Evolutionary conservation across 2,329 filamentous ascomycete genomes (phyloP), one percentile per base, ranked within the genome.

Genomic region (Penicillium sp.): DNA sequence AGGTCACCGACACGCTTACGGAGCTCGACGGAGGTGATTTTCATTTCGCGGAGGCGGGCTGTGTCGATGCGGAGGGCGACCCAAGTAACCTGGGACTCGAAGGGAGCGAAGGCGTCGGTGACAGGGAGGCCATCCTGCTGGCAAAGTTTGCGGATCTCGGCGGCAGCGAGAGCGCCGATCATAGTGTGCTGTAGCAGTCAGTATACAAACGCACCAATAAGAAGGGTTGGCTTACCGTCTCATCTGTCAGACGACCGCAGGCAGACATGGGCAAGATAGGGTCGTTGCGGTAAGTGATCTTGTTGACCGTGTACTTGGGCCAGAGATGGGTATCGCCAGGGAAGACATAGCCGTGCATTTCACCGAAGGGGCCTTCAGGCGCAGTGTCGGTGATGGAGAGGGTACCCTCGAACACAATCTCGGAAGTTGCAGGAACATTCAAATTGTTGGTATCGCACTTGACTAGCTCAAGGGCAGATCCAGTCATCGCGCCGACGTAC

Each of bases 1-100:
- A 79, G 16, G 39, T 80, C 71, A 0, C 78, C 79, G 10, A 82
- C 61, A 21, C 61, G 62, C 41, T 70, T 67, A 45, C 68, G 68
- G 42, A 82, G 74, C 0, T 74, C 71, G 16, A 67, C 56, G 0
- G 74, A 50, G 0, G 65, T 81, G 14, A 79, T 80, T 42, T 84
- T 79, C 77, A 84, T 79, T 8, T 78, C 75, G 29, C 80, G 79
- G 8, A 87, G 75, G 62, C 81, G 81, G 5, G 76, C 72, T 1
- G 78, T 81, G 63, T 88, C 84, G 21, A 86, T 79, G 54, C 84
- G 79, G 62, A 88, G 59, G 0, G 70, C 78, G 0, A 72, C 71
- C 79, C 80, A 82, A 0, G 75, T 81, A 0, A 77, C 78, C 52
- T 79, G 76, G 0, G 76, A 71, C 54, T 79, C 76, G 45, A 79